These are phyloP conservation scores for Macaranga tanarius DNA, from an alignment of 441 rosid genomes.

Conservation along the genomic window DNA sequence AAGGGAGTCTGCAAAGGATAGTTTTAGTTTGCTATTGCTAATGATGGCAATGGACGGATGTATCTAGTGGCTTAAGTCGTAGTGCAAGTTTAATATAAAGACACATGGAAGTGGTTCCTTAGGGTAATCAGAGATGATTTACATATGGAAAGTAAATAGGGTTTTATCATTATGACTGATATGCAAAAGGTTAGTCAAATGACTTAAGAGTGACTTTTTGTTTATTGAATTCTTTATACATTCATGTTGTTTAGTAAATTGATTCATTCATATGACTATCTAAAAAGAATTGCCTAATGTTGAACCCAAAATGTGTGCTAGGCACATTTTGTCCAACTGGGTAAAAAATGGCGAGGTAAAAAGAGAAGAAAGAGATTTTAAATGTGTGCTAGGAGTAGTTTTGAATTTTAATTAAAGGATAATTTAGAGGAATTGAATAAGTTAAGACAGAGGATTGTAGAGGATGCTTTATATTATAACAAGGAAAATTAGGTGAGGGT, in stretches of 20 bases:
- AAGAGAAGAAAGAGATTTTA: neutral
- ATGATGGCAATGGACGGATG: neutral
- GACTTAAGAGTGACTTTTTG: too few species aligned
- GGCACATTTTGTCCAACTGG: neutral
- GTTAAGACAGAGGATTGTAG: neutral
- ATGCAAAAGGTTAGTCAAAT: neutral
- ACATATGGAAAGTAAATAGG: fast-evolving
- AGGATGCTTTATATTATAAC: neutral
- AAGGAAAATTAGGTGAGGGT: neutral
- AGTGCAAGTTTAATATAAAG: neutral
- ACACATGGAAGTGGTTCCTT: neutral
- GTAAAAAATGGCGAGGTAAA: neutral
- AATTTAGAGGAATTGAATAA: neutral
- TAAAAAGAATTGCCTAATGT: neutral
- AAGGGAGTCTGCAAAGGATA: too few species aligned
- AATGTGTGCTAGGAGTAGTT: neutral
- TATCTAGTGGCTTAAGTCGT: neutral
- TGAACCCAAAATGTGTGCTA: neutral
- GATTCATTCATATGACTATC: neutral
- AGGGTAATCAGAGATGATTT: neutral
- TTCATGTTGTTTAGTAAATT: too few species aligned
- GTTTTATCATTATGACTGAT: neutral
- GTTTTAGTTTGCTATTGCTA: too few species aligned
- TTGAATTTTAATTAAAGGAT: neutral
- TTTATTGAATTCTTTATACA: too few species aligned